Evolutionary conservation across 345 rosid genomes (phyloP).

Genomic region (Citrus sp.): DNA sequence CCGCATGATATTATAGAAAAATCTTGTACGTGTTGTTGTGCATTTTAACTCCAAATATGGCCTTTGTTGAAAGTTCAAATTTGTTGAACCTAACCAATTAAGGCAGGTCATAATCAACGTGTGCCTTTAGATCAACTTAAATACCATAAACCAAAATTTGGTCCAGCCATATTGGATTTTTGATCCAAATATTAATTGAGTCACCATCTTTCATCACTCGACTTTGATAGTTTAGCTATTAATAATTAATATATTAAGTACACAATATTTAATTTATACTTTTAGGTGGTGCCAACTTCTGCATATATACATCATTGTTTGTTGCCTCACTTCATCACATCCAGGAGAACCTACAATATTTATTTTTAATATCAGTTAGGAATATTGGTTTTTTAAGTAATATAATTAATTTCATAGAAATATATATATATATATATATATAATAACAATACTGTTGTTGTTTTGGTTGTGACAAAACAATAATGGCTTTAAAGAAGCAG

Average conservation of each 20-base stretch:
- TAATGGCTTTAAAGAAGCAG: not conserved
- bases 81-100: not conserved
- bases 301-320: not conserved
- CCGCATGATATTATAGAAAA: too few relatives aligned
- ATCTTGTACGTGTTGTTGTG: too few relatives aligned
- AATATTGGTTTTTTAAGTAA: not conserved
- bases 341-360: not conserved
- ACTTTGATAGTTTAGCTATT: constrained; percentile 3
- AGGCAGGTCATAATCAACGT: not conserved
- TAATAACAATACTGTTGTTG: not conserved
- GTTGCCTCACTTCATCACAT: not conserved
- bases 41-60: too few relatives aligned
- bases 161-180: constrained; percentile 3
- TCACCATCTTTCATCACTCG: constrained; percentile 8
- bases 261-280: not conserved
- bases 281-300: not conserved
- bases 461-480: not conserved
- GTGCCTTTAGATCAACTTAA: not conserved
- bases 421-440: not conserved
- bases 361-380: not conserved
- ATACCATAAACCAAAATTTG: not conserved
- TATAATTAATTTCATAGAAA: not conserved
- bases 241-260: not conserved
- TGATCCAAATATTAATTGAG: constrained; percentile 3
- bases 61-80: too few relatives aligned